Evolutionary conservation across 768 basidiomycete genomes (phyloP).

Genomic region (Cubamyces sp.): DNA sequence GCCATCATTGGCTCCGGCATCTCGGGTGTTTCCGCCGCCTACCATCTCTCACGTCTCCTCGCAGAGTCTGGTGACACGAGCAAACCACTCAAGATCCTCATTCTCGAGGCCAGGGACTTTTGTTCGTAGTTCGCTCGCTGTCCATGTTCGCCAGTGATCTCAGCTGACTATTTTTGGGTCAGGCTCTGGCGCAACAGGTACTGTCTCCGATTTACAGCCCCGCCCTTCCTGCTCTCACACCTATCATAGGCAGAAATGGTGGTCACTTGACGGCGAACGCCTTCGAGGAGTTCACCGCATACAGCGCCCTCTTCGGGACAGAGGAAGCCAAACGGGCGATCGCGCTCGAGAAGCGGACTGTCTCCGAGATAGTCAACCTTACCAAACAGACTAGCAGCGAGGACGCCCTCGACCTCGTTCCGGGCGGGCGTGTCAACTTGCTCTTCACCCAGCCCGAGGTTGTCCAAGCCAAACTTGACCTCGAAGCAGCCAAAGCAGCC

Average conservation of each 20-base stretch:
- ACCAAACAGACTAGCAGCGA: conserved; percentile 48
- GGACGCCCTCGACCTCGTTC: conserved; percentile 62
- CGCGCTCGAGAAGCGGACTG: conserved; percentile 61
- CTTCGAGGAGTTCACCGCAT: conserved; percentile 50
- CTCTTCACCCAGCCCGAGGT: conserved; percentile 53
- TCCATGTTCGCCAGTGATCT: not conserved
- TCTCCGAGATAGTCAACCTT: conserved; percentile 50
- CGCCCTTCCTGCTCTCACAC: not conserved
- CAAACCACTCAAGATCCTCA: conserved; percentile 50
- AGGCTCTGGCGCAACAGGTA: conserved; percentile 83
- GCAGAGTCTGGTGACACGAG: conserved; percentile 12
- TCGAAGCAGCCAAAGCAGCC: conserved; percentile 53
- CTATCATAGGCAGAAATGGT: conserved; percentile 67
- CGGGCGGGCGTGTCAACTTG: conserved; percentile 56
- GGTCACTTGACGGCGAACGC: conserved; percentile 66
- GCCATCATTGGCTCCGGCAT: conserved; percentile 83
- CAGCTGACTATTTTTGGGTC: not conserved
- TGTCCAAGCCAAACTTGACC: conserved; percentile 45
- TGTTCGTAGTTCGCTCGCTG: conserved; percentile 51
- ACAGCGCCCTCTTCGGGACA: conserved; percentile 45
- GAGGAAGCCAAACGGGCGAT: conserved; percentile 60
- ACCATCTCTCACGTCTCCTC: conserved; percentile 58
- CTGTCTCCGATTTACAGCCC: not conserved
- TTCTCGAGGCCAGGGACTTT: conserved; percentile 87
- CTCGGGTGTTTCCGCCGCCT: conserved; percentile 75